A percentile compares a stretch with the other conserved stretches of the same genome.
Evolutionary conservation across 2,329 filamentous ascomycete species (phyloP).

Genomic region (Sclerotinia trifoliorum): DNA sequence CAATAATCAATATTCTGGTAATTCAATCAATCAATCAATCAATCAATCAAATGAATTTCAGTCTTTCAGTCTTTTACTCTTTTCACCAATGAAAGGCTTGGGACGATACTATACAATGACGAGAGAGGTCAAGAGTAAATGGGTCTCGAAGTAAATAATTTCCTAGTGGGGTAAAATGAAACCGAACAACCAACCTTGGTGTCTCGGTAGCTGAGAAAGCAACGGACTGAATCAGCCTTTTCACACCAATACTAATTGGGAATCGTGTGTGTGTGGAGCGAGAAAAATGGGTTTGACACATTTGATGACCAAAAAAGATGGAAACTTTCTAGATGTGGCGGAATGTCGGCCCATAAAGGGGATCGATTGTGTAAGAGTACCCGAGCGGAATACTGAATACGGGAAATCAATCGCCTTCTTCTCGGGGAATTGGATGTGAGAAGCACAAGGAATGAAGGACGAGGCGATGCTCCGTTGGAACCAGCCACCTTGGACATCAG

Average conservation of each 20-base stretch:
- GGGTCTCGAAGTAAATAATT: constrained; percentile 13
- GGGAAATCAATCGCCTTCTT: neutral
- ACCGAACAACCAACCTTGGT: neutral
- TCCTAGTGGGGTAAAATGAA: constrained; percentile 16
- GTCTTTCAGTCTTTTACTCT: neutral
- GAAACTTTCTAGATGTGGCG: neutral
- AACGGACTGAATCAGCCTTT: neutral
- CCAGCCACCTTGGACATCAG: neutral
- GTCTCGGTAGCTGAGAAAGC: neutral
- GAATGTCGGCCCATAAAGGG: constrained; percentile 12
- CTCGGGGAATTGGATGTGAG: neutral
- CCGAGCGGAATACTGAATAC: constrained; percentile 14
- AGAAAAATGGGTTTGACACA: no score
- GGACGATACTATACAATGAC: neutral
- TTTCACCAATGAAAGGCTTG: constrained; percentile 19
- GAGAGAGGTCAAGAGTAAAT: constrained; percentile 1
- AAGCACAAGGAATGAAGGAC: no score
- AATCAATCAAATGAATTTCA: neutral
- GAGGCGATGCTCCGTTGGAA: neutral
- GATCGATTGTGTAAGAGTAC: neutral
- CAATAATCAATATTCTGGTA: constrained; percentile 24
- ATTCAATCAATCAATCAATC: neutral
- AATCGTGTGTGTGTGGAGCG: neutral
- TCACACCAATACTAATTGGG: neutral
- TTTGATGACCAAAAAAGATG: neutral